phyloP scores from a whole-genome alignment of 257 asterid species.

The Leonotis leonurus region DNA sequence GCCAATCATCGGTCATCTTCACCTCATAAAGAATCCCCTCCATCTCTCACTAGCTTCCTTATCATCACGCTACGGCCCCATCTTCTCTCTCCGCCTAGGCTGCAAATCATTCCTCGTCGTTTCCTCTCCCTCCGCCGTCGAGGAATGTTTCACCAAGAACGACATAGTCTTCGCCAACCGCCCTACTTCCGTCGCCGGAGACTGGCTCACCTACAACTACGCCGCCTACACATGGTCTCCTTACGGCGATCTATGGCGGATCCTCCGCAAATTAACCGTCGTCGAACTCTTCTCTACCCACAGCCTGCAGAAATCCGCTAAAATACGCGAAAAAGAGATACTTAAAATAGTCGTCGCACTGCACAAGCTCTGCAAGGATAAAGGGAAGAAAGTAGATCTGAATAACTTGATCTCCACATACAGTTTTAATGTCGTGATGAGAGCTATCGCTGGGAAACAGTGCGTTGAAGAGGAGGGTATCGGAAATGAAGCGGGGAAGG shows the following conservation, averaged over 20 bases:
- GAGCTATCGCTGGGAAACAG: constrained; percentile 29
- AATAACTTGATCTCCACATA: constrained; percentile 19
- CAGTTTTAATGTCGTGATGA: constrained; percentile 30
- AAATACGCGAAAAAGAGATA: constrained; percentile 27
- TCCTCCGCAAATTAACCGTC: constrained; percentile 28
- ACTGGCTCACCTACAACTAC: constrained; percentile 33
- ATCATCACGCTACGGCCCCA: constrained; percentile 34
- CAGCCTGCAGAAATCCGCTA: constrained; percentile 33
- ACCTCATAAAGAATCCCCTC: constrained; percentile 36
- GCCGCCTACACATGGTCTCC: constrained; percentile 16
- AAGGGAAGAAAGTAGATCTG: constrained; percentile 24
- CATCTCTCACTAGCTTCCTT: constrained; percentile 26
- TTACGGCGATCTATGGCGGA: constrained; percentile 43
- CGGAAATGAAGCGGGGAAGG: constrained; percentile 28
- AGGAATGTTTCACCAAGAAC: too few species aligned
- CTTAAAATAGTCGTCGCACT: constrained; percentile 15
- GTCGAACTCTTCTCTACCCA: constrained; percentile 35
- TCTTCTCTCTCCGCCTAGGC: constrained; percentile 41
- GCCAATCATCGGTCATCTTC: constrained; percentile 56
- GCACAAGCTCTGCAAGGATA: neutral
- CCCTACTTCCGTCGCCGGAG: constrained; percentile 30
- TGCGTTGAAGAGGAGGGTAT: constrained; percentile 29
- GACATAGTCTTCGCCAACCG: constrained; percentile 47
- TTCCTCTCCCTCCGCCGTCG: constrained; percentile 47
- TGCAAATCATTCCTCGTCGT: constrained; percentile 26